Base-by-base conservation (phyloP, 1,284 basidiomycete genomes). In the Ceratobasidium sp. region DNA sequence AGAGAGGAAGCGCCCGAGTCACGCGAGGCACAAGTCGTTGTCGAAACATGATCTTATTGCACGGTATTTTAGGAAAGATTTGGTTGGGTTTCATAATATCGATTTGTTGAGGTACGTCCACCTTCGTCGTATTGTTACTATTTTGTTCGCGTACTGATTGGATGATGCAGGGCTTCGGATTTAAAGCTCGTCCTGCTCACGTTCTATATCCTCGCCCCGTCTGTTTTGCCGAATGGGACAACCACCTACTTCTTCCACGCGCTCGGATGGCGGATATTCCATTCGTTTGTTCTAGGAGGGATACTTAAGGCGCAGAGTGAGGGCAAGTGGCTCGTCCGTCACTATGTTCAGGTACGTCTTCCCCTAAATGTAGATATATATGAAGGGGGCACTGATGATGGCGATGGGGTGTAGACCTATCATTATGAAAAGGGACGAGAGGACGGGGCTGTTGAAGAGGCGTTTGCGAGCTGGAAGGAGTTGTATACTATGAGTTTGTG, bases 391-490 rank as follows among this genome's bases (percentile, higher is more conserved):
- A n/a, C n/a, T n/a, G n/a, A n/a, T n/a, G n/a, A n/a, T n/a, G n/a
- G n/a, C n/a, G n/a, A n/a, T n/a, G n/a, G n/a, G n/a, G 15, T 6
- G 24, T 44, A 72, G 69, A 50, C 27, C 3, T 64, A 75, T 24
- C 76, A 78, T 48, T 75, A 76, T 44, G 79, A 79, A 33, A 77
- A 84, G 83, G 78, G 85, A 84, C 77, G 78, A 54, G 88, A 90
- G 76, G 86, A 80, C 19, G 79, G 90, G 66, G 96, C 96, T 0
- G 89, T 97, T 14, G 88, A 91, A 62, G 97, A 99, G 81, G 95
- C 97, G 0, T 99, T 99, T 80, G 86, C 87, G 44, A 97, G 97
- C 82, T 99, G 97, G 96, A 99, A 99, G 83, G 87, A 88, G 6
- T 87, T 94, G 47, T 99, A 97, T 83, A 99, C 99, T 82, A 84